Conservation (phyloP, 225 moss, liverwort and hornwort genomes). For the Pleurozium schreberi region DNA sequence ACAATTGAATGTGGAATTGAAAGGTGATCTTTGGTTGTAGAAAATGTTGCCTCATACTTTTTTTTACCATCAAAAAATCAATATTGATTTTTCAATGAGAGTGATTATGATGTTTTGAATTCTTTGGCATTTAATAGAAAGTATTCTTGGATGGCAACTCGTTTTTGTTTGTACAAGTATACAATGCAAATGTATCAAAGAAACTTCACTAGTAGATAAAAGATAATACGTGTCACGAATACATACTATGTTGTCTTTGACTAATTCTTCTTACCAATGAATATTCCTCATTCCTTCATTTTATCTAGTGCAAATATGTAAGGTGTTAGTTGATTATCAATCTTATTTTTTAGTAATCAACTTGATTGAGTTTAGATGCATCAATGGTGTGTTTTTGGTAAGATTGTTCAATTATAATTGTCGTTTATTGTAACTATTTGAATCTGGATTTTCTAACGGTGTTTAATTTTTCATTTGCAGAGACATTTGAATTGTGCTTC, state of each 20-base stretch:
- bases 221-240: background rate
- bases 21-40: background rate
- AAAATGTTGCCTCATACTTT: background rate
- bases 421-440: background rate
- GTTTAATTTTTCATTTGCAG: background rate
- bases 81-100: background rate
- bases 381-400: background rate
- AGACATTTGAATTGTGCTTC: background rate
- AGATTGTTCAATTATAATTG: background rate
- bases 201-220: background rate
- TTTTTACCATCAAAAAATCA: background rate
- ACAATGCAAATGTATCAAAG: accelerated
- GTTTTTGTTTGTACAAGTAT: background rate
- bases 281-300: background rate
- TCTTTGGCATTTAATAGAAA: background rate
- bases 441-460: background rate
- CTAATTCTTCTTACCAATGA: background rate
- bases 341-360: background rate
- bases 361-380: background rate
- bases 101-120: background rate
- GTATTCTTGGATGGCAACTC: background rate
- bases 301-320: background rate
- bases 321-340: background rate
- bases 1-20: background rate
- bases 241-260: background rate